These are phyloP conservation scores for Neoarthrinium moseri DNA, from an alignment of 2,329 filamentous ascomycete genomes.

Conservation along the genomic window DNA sequence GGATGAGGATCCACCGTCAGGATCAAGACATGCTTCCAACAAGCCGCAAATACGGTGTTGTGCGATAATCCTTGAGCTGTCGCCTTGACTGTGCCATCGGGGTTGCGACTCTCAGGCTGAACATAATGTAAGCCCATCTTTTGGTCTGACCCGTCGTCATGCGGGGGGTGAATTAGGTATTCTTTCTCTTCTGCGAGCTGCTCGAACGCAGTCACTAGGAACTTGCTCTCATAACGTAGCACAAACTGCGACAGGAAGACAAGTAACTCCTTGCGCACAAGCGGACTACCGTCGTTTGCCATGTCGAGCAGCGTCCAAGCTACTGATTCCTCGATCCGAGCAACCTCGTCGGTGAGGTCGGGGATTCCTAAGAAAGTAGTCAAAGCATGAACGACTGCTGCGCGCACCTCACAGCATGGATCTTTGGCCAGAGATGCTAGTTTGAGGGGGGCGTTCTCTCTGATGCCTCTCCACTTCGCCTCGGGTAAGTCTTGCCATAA, in stretches of 20 bases:
- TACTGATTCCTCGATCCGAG: constrained; percentile 85
- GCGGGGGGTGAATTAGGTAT: constrained; percentile 56
- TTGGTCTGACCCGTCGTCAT: constrained; percentile 55
- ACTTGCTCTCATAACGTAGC: constrained; percentile 86
- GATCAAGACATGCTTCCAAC: constrained; percentile 91
- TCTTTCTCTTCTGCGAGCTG: constrained; percentile 83
- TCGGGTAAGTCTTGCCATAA: constrained; percentile 89
- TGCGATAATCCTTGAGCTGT: constrained; percentile 65
- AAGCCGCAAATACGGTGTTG: constrained; percentile 87
- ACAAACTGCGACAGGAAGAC: constrained; percentile 94
- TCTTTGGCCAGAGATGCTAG: constrained; percentile 81
- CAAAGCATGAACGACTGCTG: constrained; percentile 89
- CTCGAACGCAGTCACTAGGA: constrained; percentile 88
- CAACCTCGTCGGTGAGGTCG: constrained; percentile 87
- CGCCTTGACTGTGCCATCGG: constrained; percentile 57
- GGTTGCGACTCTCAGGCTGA: constrained; percentile 52
- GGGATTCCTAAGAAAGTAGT: constrained; percentile 93
- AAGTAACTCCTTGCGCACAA: constrained; percentile 89
- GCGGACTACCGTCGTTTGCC: constrained; percentile 88
- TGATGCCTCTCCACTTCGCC: constrained; percentile 94
- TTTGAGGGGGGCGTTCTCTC: constrained; percentile 79
- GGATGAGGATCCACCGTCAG: constrained; percentile 93
- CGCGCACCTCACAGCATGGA: constrained; percentile 85
- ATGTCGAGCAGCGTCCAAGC: constrained; percentile 87
- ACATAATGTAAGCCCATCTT: constrained; percentile 65